Conservation (phyloP, 345 rosid genomes). For the Noccaea bulbosa region DNA sequence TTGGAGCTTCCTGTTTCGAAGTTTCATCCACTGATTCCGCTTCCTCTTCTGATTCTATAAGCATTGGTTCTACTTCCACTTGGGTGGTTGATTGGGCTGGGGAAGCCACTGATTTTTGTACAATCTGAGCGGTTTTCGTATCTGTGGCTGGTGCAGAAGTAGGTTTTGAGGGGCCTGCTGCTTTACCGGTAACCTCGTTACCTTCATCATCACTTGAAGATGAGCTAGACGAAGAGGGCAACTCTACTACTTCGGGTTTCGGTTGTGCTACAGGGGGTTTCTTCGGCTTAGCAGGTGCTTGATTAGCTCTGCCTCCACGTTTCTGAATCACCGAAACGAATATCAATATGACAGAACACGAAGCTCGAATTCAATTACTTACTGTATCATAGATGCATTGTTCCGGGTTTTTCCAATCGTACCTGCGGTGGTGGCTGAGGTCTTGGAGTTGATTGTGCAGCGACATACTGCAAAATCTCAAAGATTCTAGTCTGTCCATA, state of each 20-base stretch:
- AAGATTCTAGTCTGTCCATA: slow-evolving; percentile 60
- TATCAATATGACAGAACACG: background rate
- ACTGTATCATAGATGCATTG: background rate
- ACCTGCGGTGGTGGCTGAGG: slow-evolving; percentile 53
- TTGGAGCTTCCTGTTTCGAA: slow-evolving; percentile 46
- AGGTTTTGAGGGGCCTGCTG: slow-evolving; percentile 47
- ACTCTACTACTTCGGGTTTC: slow-evolving; percentile 61
- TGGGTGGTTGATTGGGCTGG: slow-evolving; percentile 42
- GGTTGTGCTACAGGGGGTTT: slow-evolving; percentile 42
- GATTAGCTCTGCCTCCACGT: slow-evolving; percentile 55
- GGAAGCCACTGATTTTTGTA: slow-evolving; percentile 55
- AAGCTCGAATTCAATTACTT: background rate
- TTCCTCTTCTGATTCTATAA: slow-evolving; percentile 52
- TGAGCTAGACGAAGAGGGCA: slow-evolving; percentile 68
- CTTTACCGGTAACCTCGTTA: slow-evolving; percentile 46
- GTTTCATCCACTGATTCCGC: slow-evolving; percentile 43
- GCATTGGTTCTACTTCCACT: slow-evolving; percentile 54
- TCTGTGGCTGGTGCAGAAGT: slow-evolving; percentile 42
- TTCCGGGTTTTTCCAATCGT: background rate
- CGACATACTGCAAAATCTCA: slow-evolving; percentile 55
- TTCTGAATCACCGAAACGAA: slow-evolving; percentile 38
- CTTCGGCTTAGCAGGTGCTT: slow-evolving; percentile 50
- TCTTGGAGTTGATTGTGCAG: slow-evolving; percentile 57
- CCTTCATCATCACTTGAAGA: slow-evolving; percentile 69
- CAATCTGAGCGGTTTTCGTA: slow-evolving; percentile 36